Evolutionary conservation across 1,139 yeast species (phyloP).

Genomic region (Sugiyamaella japonica): DNA sequence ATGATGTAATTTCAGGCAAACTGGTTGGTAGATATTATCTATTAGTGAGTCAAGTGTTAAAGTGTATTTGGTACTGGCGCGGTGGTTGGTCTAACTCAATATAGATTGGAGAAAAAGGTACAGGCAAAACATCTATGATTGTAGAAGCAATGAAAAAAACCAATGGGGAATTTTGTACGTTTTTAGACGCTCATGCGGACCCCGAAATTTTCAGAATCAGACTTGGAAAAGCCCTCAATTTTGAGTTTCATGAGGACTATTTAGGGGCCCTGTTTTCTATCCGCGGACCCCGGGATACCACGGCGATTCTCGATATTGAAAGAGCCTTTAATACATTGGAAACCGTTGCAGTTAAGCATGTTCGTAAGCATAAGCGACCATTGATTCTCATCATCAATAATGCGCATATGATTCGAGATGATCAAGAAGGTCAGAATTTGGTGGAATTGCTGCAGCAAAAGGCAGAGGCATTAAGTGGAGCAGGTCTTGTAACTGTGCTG

Average conservation of each 20-base stretch:
- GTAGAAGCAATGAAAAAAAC: conserved; percentile 68
- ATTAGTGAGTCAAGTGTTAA: conserved; percentile 41
- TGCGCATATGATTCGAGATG: conserved; percentile 71
- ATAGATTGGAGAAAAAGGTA: conserved; percentile 77
- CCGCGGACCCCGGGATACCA: conserved; percentile 82
- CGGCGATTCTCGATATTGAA: conserved; percentile 78
- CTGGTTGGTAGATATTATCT: conserved; percentile 68
- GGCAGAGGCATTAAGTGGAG: conserved; percentile 75
- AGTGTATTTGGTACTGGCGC: too few relatives aligned
- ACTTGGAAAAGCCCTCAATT: conserved; percentile 72
- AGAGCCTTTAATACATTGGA: conserved; percentile 77
- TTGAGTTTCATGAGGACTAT: conserved; percentile 75
- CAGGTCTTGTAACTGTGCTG: conserved; percentile 72
- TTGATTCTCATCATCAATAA: conserved; percentile 70
- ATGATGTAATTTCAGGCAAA: conserved; percentile 64
- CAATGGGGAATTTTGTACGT: conserved; percentile 64
- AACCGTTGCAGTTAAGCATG: conserved; percentile 60
- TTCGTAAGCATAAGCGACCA: conserved; percentile 50
- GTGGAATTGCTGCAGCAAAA: conserved; percentile 81
- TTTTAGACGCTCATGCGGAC: conserved; percentile 82
- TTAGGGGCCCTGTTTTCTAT: conserved; percentile 81
- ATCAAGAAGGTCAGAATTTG: conserved; percentile 63
- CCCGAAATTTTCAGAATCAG: conserved; percentile 80
- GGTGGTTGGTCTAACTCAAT: too few relatives aligned
- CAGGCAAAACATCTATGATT: conserved; percentile 77